Conservation (phyloP, 2,329 filamentous ascomycete genomes). For the Metarhizium humberi region DNA sequence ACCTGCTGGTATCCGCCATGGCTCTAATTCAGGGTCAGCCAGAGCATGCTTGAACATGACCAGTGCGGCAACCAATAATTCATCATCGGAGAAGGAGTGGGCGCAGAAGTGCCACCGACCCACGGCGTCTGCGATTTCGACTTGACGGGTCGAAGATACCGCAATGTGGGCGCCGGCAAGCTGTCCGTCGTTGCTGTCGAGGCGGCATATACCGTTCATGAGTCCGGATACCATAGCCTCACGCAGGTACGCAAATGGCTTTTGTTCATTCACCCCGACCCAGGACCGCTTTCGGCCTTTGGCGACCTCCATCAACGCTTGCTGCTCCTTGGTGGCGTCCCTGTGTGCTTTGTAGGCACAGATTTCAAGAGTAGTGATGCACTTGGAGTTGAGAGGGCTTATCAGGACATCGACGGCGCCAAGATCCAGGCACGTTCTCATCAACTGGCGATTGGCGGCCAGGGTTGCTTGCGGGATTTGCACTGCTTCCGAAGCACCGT, state of each 20-base stretch:
- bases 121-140: conserved; percentile 57
- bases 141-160: conserved; percentile 56
- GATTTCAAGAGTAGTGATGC: conserved; percentile 66
- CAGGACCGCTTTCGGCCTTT: conserved; percentile 78
- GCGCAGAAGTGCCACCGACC: conserved; percentile 83
- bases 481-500: conserved; percentile 27
- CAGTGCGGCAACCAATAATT: conserved; percentile 76
- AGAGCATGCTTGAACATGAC: conserved; percentile 87
- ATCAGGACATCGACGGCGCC: conserved; percentile 81
- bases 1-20: conserved; percentile 74
- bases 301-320: conserved; percentile 61
- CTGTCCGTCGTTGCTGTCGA: conserved; percentile 51
- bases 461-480: conserved; percentile 16
- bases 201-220: conserved; percentile 81
- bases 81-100: conserved; percentile 82
- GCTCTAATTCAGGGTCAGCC: conserved; percentile 67
- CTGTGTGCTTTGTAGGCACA: conserved; percentile 78
- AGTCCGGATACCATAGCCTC: conserved; percentile 90
- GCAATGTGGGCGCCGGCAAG: conserved; percentile 57
- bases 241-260: conserved; percentile 80
- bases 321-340: conserved; percentile 64
- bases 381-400: conserved; percentile 66
- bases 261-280: conserved; percentile 78
- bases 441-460: conserved; percentile 28
- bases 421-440: conserved; percentile 70